Evolutionary conservation across 2,329 filamentous ascomycete genomes (phyloP).

Genomic region (Ophiostoma novo-ulmi): DNA sequence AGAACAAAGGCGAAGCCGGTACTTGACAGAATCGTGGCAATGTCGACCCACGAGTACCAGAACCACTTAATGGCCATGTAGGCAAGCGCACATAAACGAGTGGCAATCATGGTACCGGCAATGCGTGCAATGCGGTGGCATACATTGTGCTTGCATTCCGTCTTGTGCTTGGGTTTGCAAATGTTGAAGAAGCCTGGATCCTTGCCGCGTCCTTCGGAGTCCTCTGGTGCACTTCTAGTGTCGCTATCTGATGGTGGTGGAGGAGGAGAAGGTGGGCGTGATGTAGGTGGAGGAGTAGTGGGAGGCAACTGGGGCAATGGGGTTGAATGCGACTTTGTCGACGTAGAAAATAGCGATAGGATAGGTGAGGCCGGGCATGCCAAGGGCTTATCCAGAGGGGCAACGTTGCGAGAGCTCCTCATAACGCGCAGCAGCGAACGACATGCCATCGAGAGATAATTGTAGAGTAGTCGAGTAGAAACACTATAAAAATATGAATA

Average conservation of each 20-base stretch:
- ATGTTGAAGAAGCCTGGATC: background rate
- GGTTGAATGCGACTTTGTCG: background rate
- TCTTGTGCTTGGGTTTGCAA: background rate
- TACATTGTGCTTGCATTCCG: background rate
- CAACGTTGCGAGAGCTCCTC: background rate
- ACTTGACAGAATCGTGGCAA: slow-evolving; percentile 4
- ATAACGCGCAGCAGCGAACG: slow-evolving; percentile 4
- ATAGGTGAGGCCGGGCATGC: background rate
- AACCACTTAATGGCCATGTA: slow-evolving; percentile 2
- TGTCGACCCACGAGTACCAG: slow-evolving; percentile 13
- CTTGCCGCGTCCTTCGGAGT: background rate
- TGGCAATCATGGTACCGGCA: background rate
- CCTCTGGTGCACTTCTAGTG: background rate
- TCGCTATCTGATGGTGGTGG: background rate
- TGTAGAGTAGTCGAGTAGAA: background rate
- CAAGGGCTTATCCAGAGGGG: background rate
- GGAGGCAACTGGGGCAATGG: background rate
- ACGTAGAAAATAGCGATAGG: background rate
- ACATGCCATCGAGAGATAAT: background rate
- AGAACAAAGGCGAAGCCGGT: slow-evolving; percentile 32
- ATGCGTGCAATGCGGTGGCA: background rate
- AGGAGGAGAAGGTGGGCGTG: background rate
- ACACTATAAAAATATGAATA: background rate
- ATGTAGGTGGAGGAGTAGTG: background rate
- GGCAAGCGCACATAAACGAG: background rate